Evolutionary conservation across 305 asterid species (phyloP).

Genomic region (Vinca major): DNA sequence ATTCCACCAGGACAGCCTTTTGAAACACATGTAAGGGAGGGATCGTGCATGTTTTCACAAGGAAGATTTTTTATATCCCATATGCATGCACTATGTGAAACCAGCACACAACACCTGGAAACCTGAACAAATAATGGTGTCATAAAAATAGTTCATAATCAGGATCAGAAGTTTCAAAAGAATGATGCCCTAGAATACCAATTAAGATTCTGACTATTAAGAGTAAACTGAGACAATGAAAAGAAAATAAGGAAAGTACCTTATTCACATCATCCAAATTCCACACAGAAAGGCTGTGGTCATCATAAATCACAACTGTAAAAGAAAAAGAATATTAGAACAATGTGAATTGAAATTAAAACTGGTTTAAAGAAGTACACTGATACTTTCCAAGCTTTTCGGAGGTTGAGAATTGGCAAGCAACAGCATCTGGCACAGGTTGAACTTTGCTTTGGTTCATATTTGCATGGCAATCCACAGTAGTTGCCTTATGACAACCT

Average conservation of each 20-base stretch:
- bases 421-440: slow-evolving; percentile 46
- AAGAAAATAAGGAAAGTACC: slow-evolving; percentile 23
- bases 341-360: slow-evolving; percentile 12
- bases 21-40: slow-evolving; percentile 49
- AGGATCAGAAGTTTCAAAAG: slow-evolving; percentile 25
- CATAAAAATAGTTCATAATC: too few relatives aligned
- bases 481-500: slow-evolving; percentile 27
- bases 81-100: slow-evolving; percentile 58
- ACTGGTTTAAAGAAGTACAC: slow-evolving; percentile 11
- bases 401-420: slow-evolving; percentile 53
- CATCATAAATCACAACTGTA: slow-evolving; percentile 61
- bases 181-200: slow-evolving; percentile 14
- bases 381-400: slow-evolving; percentile 53
- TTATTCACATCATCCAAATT: slow-evolving; percentile 35
- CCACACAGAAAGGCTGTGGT: slow-evolving; percentile 57
- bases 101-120: slow-evolving; percentile 53
- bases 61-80: slow-evolving; percentile 57
- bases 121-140: slow-evolving; percentile 42
- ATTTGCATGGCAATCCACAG: slow-evolving; percentile 22
- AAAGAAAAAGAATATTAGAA: slow-evolving; percentile 20
- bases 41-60: slow-evolving; percentile 50
- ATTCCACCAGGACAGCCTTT: slow-evolving; percentile 63
- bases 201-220: neutral
- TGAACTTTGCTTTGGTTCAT: slow-evolving; percentile 24
- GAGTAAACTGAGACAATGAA: slow-evolving; percentile 9